phyloP scores from a whole-genome alignment of 1,284 basidiomycete genomes.

The Melampsora larici-populina region DNA sequence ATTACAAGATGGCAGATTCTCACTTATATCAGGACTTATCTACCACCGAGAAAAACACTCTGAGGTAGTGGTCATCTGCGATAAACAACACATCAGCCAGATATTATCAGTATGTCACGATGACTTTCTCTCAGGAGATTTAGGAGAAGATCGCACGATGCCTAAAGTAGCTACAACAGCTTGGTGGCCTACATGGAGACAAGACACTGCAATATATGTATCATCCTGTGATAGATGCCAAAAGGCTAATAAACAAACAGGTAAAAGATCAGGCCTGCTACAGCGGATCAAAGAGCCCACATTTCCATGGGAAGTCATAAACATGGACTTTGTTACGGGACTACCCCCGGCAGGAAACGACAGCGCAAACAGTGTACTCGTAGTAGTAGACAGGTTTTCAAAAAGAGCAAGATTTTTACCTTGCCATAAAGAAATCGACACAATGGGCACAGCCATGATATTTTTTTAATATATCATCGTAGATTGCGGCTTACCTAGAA shows the following conservation, averaged over 20 bases:
- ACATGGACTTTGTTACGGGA: too few relatives aligned
- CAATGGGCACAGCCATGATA: slow-evolving; percentile 16
- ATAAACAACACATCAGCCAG: background rate
- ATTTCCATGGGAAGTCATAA: background rate
- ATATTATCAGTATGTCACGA: background rate
- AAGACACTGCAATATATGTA: background rate
- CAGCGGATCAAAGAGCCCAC: background rate
- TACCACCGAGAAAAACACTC: background rate
- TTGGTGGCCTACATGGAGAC: slow-evolving; percentile 2
- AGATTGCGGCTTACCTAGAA: slow-evolving; percentile 52
- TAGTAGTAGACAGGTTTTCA: slow-evolving; percentile 4
- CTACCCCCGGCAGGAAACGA: too few relatives aligned
- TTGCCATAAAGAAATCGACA: slow-evolving; percentile 1
- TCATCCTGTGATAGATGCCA: too few relatives aligned
- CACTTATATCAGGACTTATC: background rate
- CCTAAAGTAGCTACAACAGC: background rate
- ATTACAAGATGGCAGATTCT: background rate
- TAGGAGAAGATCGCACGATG: background rate
- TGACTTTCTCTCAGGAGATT: background rate
- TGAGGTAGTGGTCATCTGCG: background rate
- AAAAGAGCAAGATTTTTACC: slow-evolving; percentile 4
- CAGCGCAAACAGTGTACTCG: too few relatives aligned
- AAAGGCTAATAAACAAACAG: slow-evolving; percentile 4
- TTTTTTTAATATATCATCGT: slow-evolving; percentile 19
- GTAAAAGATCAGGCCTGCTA: background rate